phyloP scores from a whole-genome alignment of 805 yeast genomes.

The Vanderwaltozyma verrucispora region DNA sequence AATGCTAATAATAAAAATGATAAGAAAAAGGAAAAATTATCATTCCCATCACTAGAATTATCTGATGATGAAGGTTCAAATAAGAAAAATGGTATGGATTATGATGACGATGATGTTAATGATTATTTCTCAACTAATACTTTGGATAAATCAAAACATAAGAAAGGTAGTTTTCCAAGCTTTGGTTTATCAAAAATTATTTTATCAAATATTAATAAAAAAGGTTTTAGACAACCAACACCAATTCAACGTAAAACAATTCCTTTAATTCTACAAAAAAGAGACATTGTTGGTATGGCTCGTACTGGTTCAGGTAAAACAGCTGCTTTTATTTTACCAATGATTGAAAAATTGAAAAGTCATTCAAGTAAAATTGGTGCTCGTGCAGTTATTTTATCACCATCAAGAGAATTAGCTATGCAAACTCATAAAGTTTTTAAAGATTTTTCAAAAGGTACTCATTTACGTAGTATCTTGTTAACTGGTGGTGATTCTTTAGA shows the following conservation, averaged over 20 bases:
- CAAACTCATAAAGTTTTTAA: slow-evolving; percentile 85
- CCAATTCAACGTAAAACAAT: slow-evolving; percentile 96
- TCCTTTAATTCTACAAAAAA: slow-evolving; percentile 73
- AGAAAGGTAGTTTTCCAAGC: slow-evolving; percentile 77
- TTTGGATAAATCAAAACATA: slow-evolving; percentile 26
- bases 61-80: slow-evolving; percentile 39
- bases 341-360: slow-evolving; percentile 71
- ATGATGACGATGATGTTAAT: slow-evolving; percentile 38
- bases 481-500: slow-evolving; percentile 99
- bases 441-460: slow-evolving; percentile 79
- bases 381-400: slow-evolving; percentile 82
- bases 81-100: slow-evolving; percentile 26
- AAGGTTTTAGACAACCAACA: slow-evolving; percentile 92
- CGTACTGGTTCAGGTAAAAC: slow-evolving; percentile 99
- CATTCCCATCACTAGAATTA: slow-evolving; percentile 43
- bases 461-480: slow-evolving; percentile 64
- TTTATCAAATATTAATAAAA: slow-evolving; percentile 58
- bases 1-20: slow-evolving; percentile 8
- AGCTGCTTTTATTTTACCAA: slow-evolving; percentile 89
- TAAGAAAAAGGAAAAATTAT: slow-evolving; percentile 5
- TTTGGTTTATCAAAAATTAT: slow-evolving; percentile 76
- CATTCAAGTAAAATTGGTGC: slow-evolving; percentile 85
- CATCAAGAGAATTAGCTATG: slow-evolving; percentile 91
- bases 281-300: slow-evolving; percentile 99
- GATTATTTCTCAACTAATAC: slow-evolving; percentile 30